Conservation (phyloP, 345 rosid genomes). For the Acer negundo region DNA sequence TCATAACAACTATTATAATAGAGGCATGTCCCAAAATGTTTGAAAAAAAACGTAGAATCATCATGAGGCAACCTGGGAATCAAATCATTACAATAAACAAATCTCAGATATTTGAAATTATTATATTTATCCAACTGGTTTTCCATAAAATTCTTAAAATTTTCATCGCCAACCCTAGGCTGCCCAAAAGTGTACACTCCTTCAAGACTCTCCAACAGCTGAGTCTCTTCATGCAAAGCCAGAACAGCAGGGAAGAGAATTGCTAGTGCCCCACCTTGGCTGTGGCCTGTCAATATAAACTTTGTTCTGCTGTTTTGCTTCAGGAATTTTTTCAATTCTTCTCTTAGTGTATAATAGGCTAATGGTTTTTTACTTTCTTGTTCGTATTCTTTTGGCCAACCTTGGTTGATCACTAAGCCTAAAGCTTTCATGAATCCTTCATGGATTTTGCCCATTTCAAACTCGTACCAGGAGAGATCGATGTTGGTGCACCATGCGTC, state of each 20-base stretch:
- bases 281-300: constrained; percentile 68
- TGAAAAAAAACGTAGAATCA: constrained; percentile 45
- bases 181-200: constrained; percentile 80
- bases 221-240: constrained; percentile 46
- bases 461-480: constrained; percentile 48
- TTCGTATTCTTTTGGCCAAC: constrained; percentile 46
- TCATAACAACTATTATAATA: constrained; percentile 54
- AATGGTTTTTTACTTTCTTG: constrained; percentile 20
- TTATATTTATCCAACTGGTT: constrained; percentile 24
- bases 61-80: constrained; percentile 62
- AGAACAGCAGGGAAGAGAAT: constrained; percentile 51
- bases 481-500: constrained; percentile 51
- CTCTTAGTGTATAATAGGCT: constrained; percentile 60
- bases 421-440: constrained; percentile 67
- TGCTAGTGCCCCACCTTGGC: constrained; percentile 70
- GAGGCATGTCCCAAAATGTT: constrained; percentile 67
- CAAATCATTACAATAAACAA: constrained; percentile 59
- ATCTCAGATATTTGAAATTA: constrained; percentile 50
- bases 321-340: constrained; percentile 35
- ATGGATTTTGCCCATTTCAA: constrained; percentile 50
- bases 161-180: constrained; percentile 65
- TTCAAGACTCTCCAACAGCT: constrained; percentile 48
- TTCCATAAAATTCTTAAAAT: constrained; percentile 53
- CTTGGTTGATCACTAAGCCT: constrained; percentile 41
- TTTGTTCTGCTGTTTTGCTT: constrained; percentile 33